Base-by-base conservation (phyloP, 1,139 yeast genomes). In the Yamadazyma aaseri region DNA sequence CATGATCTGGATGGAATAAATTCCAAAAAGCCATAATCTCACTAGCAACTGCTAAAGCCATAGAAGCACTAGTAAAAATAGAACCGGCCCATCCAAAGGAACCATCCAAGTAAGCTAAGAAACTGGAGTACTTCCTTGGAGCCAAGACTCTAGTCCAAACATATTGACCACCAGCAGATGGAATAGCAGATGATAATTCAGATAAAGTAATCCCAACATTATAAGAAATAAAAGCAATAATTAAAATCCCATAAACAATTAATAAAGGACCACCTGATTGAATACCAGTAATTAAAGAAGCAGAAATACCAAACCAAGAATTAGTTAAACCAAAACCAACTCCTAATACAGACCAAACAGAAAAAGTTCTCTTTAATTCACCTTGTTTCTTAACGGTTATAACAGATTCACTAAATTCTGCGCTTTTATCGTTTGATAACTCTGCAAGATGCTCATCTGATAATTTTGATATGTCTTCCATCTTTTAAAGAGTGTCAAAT, bases 321-420 rank as follows among this genome's bases (percentile, higher is more conserved):
- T 79, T 79, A 17, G 86, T 80, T 37, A 81, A 57, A 16, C 85
- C 85, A 48, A 81, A 81, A 4, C 86, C 86, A 39, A 80, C 81
- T 39, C 84, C 84, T 17, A 79, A 58, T 6, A 79, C 67, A 1
- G 82, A 73, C 61, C 75, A 65, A 28, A 74, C 63, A 14, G 76
- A 65, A 43, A 76, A 77, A 35, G 66, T 70, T 48, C 78, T 67
- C 38, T 69, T 65, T 40, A 75, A 61, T 40, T 70, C 67, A 32
- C 61, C 63, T 6, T 34, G 36, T 5, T 23, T 17, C 11, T 35
- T 32, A 8, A 31, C 41, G 17, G 26, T 30, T 3, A 20, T 27
- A 5, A 37, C 17, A 2, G 39, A 30, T 17, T 32, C 43, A n/a
- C 26, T 20, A 20, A 39, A 28, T 15, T 39, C 43, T 27, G 15